Evolutionary conservation across 805 yeast species (phyloP).

Genomic region (Pichia ethanolica): DNA sequence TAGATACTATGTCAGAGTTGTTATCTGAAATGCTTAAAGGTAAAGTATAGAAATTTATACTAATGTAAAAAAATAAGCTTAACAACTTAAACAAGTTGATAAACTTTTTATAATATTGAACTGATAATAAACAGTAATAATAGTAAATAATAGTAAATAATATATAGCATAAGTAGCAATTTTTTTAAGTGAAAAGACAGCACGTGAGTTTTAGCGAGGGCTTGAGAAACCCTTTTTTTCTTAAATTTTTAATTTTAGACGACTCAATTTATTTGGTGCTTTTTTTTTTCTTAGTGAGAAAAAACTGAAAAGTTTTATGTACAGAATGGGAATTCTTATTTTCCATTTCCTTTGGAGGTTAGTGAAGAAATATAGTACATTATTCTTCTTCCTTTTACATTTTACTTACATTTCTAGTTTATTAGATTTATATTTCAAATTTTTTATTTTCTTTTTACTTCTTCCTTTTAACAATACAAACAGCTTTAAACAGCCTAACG

Average conservation of each 20-base stretch:
- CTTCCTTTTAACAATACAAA: neutral
- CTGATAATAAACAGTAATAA: too few species aligned
- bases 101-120: too few species aligned
- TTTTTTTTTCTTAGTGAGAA: neutral
- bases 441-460: neutral
- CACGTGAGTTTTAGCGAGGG: constrained; percentile 1
- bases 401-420: too few species aligned
- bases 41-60: constrained; percentile 5
- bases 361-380: too few species aligned
- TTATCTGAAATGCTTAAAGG: constrained; percentile 32
- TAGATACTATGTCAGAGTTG: constrained; percentile 44
- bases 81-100: too few species aligned
- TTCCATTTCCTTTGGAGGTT: too few species aligned
- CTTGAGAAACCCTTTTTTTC: neutral
- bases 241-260: neutral
- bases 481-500: constrained; percentile 91
- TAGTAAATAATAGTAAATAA: too few species aligned
- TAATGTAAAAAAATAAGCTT: too few species aligned
- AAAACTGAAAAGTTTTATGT: neutral
- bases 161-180: neutral
- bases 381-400: too few species aligned
- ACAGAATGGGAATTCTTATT: too few species aligned
- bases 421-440: too few species aligned
- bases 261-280: neutral
- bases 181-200: too few species aligned